Evolutionary conservation across 2,329 filamentous ascomycete species (phyloP).

Genomic region (Fusarium compactum): DNA sequence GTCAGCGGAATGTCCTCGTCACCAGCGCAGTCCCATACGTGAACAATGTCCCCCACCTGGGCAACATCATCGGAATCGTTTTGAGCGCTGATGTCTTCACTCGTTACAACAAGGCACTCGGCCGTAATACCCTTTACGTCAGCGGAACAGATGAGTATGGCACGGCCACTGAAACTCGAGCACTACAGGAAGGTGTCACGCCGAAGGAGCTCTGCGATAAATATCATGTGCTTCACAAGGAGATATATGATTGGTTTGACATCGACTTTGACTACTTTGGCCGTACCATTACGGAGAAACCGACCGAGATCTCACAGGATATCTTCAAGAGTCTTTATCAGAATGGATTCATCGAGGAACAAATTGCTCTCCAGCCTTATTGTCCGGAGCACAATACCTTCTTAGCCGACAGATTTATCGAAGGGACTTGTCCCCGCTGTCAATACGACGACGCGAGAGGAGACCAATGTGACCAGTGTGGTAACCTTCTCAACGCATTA

Average conservation of each 20-base stretch:
- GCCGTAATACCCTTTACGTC: not conserved
- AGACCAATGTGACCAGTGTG: not conserved
- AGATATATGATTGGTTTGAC: not conserved
- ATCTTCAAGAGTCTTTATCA: not conserved
- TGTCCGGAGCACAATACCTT: not conserved
- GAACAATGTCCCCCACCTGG: not conserved
- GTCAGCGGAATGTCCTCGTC: not conserved
- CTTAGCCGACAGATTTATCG: not conserved
- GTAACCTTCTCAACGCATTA: not conserved
- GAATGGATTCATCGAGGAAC: not conserved
- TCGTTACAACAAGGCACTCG: not conserved
- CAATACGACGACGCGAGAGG: not conserved
- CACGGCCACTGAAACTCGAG: fast-evolving
- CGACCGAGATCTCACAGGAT: not conserved
- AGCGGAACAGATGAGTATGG: not conserved
- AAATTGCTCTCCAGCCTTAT: not conserved
- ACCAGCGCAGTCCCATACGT: not conserved
- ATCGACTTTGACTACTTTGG: not conserved
- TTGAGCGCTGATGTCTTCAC: not conserved
- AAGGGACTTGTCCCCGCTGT: not conserved
- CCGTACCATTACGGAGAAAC: not conserved
- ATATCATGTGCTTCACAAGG: not conserved
- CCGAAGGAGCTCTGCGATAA: not conserved
- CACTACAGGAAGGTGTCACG: not conserved
- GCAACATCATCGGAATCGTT: not conserved